Evolutionary conservation across 176 grass and related monocot genomes (phyloP), one percentile per base, ranked within the genome.

Genomic region (Paspalum notatum): DNA sequence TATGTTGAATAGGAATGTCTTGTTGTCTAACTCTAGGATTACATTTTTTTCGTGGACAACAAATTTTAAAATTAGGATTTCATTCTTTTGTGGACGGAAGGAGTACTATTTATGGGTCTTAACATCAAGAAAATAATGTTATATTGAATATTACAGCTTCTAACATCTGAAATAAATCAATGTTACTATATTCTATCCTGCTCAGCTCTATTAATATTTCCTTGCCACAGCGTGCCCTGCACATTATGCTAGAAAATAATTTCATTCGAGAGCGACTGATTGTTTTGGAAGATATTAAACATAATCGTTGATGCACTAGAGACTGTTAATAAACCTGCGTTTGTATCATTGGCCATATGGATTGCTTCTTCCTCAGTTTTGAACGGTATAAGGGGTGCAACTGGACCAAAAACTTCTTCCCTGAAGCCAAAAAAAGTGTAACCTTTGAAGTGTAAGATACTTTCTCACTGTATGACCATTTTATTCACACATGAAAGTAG

Each of bases 311-410:
- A 8, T 70, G 27, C 27, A 27, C 6, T 72, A 27, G 18, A 68
- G 10, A 27, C n/a, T 68, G 18, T 47, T 71, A 74, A 76, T 8
- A 25, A 82, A 95, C 96, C 90, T 88, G 96, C 92, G 44, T 95
- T 91, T 62, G 96, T 95, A 61, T 99, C 89, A 73, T 99, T 99
- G 80, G 92, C 92, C 74, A 93, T 83, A 40, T 50, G 77, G 59
- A 99, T 88, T 87, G 96, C 92, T 63, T 99, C 92, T 87, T 95
- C 92, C 90, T 95, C 96, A 20, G 96, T 95, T 88, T 95, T 99
- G 86, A 99, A 99, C 58, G 88, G 92, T 67, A 99, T 52, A 83
- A 99, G 92, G 48, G 92, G 90, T 87, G 96, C 96, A 86, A 99
- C 96, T 81, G 92, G 96, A 54, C 96, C 96, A 69, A 99, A 99